Evolutionary conservation across 768 basidiomycete species (phyloP).

Genomic region (Hysterangium stoloniferum): DNA sequence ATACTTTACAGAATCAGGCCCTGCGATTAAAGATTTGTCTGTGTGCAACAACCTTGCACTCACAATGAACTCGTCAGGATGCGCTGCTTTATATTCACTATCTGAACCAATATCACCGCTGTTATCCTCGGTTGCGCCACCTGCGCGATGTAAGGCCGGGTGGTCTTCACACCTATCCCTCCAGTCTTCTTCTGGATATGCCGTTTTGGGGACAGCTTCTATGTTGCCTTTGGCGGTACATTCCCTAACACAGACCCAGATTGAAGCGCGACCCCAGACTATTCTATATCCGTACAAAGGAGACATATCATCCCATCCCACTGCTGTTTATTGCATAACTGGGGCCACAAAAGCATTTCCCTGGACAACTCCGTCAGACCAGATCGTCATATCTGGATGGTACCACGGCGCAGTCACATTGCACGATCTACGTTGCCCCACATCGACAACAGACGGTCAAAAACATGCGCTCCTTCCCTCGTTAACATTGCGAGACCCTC

Average conservation of each 20-base stretch:
- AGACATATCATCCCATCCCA: constrained; percentile 15
- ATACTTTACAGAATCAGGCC: constrained; percentile 1
- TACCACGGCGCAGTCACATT: constrained; percentile 69
- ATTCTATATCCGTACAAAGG: constrained; percentile 33
- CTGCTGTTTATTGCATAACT: constrained; percentile 67
- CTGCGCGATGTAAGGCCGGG: constrained; percentile 43
- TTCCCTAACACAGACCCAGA: constrained; percentile 36
- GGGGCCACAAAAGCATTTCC: constrained; percentile 46
- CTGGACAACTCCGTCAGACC: constrained; percentile 56
- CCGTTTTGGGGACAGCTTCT: constrained; percentile 61
- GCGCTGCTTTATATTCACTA: constrained; percentile 32
- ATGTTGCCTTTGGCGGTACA: constrained; percentile 52
- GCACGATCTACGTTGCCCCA: constrained; percentile 60
- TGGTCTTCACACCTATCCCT: constrained; percentile 58
- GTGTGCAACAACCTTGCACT: constrained; percentile 38
- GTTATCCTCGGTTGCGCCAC: constrained; percentile 17
- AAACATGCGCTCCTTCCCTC: constrained; percentile 43
- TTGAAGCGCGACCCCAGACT: constrained; percentile 42
- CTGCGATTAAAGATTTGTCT: constrained; percentile 19
- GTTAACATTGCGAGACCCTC: constrained; percentile 55
- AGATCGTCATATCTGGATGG: constrained; percentile 74
- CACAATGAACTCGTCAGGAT: constrained; percentile 51
- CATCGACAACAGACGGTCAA: constrained; percentile 20
- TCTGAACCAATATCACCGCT: constrained; percentile 15
- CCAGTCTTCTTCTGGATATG: constrained; percentile 42